Conservation (phyloP, 495 filamentous ascomycete genomes). For the Aspergillus conjunctus region DNA sequence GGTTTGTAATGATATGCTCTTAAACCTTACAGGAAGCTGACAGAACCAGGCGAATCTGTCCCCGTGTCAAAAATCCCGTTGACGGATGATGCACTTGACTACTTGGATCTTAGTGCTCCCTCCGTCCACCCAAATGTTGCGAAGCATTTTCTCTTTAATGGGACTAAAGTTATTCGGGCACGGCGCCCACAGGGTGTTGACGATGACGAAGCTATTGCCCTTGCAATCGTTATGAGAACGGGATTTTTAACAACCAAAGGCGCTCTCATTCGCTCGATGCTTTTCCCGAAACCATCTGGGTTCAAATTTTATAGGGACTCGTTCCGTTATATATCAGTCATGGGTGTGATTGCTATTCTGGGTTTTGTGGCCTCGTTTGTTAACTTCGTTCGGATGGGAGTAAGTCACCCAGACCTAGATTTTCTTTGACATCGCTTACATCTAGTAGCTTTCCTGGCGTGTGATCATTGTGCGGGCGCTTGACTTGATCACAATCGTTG, state of each 20-base stretch:
- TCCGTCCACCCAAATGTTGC: conserved; percentile 78
- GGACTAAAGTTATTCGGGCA: conserved; percentile 92
- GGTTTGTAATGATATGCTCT: conserved; percentile 44
- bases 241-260: conserved; percentile 98
- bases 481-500: conserved; percentile 96
- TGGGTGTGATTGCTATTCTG: conserved; percentile 83
- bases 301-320: conserved; percentile 99
- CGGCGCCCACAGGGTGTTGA: conserved; percentile 81
- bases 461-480: conserved; percentile 88
- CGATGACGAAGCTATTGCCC: conserved; percentile 85
- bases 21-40: neutral
- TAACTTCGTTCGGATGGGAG: conserved; percentile 84
- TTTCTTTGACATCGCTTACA: conserved; percentile 26
- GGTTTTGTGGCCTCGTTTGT: conserved; percentile 89
- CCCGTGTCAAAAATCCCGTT: conserved; percentile 91
- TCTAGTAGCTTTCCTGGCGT: conserved; percentile 69
- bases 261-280: conserved; percentile 93
- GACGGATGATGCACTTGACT: conserved; percentile 75
- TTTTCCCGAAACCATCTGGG: conserved; percentile 95
- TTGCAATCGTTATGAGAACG: conserved; percentile 89
- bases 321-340: conserved; percentile 96
- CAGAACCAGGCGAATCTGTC: conserved; percentile 82
- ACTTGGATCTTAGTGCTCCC: conserved; percentile 73
- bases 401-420: conserved; percentile 33
- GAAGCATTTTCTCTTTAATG: conserved; percentile 88